A percentile compares a stretch with the other conserved stretches of the same genome.
phyloP scores from a whole-genome alignment of 345 rosid genomes.

The Euclidium syriacum region DNA sequence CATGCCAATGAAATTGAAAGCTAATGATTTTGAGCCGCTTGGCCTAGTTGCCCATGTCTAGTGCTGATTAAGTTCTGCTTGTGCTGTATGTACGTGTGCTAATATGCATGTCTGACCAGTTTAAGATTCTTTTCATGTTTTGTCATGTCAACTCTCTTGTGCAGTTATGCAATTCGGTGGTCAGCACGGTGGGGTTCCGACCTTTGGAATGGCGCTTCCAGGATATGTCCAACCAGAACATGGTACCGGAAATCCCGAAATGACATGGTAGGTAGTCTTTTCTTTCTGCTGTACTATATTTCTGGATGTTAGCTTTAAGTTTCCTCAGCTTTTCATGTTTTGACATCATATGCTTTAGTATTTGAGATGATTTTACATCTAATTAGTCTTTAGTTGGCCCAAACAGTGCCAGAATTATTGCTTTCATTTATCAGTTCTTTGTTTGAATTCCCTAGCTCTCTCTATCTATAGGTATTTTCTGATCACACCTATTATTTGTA shows the following conservation, averaged over 20 bases:
- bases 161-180: conserved; percentile 80
- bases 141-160: not conserved
- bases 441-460: not conserved
- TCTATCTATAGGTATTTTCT: not conserved
- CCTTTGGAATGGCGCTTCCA: conserved; percentile 96
- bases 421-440: not conserved
- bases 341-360: not conserved
- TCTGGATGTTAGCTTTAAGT: not conserved
- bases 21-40: not conserved
- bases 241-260: conserved; percentile 85
- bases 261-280: conserved; percentile 69
- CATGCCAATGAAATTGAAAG: conserved; percentile 3
- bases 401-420: not conserved
- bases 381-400: not conserved
- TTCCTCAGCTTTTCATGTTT: not conserved
- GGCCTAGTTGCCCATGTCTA: not conserved
- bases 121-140: not conserved
- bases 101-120: conserved; percentile 1
- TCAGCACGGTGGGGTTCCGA: conserved; percentile 92
- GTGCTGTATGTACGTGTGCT: not conserved
- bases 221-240: conserved; percentile 54
- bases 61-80: not conserved
- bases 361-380: not conserved
- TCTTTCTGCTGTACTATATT: not conserved
- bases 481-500: not conserved